phyloP scores from a whole-genome alignment of 257 asterid genomes.

The Solanum pinnatisectum region DNA sequence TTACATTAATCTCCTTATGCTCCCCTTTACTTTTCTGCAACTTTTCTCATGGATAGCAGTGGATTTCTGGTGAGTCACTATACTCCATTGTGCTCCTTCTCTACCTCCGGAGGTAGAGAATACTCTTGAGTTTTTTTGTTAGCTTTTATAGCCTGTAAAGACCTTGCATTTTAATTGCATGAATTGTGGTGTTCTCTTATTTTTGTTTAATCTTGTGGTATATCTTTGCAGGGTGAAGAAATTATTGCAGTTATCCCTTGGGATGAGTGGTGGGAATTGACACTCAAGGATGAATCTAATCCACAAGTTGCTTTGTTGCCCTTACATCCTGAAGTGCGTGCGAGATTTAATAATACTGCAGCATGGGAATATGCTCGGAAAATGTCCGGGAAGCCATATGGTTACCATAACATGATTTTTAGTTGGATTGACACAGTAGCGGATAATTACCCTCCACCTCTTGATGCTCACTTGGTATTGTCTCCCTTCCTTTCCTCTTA shows the following conservation, averaged over 20 bases:
- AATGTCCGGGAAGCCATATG: constrained; percentile 98
- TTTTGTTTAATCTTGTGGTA: not conserved
- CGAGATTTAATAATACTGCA: constrained; percentile 65
- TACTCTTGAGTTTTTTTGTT: not conserved
- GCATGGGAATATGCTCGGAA: constrained; percentile 89
- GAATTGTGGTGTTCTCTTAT: not conserved
- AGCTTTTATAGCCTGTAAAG: not conserved
- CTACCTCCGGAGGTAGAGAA: not conserved
- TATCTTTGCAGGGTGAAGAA: constrained; percentile 82
- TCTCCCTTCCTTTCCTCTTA: not conserved
- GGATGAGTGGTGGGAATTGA: constrained; percentile 94
- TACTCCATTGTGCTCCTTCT: not conserved
- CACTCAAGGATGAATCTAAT: constrained; percentile 80
- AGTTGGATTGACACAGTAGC: constrained; percentile 98
- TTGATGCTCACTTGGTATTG: constrained; percentile 99
- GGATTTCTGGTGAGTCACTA: not conserved
- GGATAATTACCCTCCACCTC: constrained; percentile 94
- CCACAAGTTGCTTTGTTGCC: constrained; percentile 93
- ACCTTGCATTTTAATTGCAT: not conserved
- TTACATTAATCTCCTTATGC: not conserved
- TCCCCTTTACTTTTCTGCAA: not conserved
- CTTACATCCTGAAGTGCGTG: constrained; percentile 79
- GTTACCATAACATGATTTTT: constrained; percentile 98
- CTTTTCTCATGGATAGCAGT: not conserved
- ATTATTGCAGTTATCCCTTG: constrained; percentile 76